Base-by-base conservation (phyloP, 1,284 basidiomycete genomes). In the Peniophora sp. region DNA sequence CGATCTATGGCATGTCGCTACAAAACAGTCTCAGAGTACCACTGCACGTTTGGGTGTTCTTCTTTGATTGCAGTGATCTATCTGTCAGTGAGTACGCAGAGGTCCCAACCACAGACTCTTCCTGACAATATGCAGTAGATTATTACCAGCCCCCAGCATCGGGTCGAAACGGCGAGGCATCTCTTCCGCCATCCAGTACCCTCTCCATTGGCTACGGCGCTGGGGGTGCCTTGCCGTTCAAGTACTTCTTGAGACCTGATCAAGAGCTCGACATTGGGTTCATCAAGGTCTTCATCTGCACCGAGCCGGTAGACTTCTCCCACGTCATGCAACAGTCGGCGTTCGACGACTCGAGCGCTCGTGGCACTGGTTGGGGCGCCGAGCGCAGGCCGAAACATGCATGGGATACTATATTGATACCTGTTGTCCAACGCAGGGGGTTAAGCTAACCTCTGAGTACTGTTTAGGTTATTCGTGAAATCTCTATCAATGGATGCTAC, bases 61-160 rank as follows among this genome's bases (percentile, higher is more conserved):
- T 52, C 43, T 57, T 57, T 34, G 47, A 56, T 24, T 16, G 45
- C 12, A 55, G 45, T 45, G 52, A 58, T 36, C 51, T 59, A 23
- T 52, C 48, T 45, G 56, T 59, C 25, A 46, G 59, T 61, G 24
- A 17, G 54, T 45, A n/a, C n/a, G n/a, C n/a, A n/a, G n/a, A n/a
- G n/a, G n/a, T n/a, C n/a, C n/a, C n/a, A n/a, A 32, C 12, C 27
- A 32, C 27, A 32, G 27, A 32, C 27, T 6, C 27, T 32, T 32
- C 12, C 6, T 32, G 6, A 32, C 5, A 32, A 12, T 12, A 32
- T 32, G 27, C 12, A 32, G 27, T 32, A 12, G 27, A 32, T 5
- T 12, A 6, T 12, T 32, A 32, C 12, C 5, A 12, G 27, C 27
- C 27, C 6, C 27, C 27, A 32, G 12, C 12, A 32, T 12, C 6